Conservation (phyloP, 352 stramenopile genomes). For the Pythium oligandrum region DNA sequence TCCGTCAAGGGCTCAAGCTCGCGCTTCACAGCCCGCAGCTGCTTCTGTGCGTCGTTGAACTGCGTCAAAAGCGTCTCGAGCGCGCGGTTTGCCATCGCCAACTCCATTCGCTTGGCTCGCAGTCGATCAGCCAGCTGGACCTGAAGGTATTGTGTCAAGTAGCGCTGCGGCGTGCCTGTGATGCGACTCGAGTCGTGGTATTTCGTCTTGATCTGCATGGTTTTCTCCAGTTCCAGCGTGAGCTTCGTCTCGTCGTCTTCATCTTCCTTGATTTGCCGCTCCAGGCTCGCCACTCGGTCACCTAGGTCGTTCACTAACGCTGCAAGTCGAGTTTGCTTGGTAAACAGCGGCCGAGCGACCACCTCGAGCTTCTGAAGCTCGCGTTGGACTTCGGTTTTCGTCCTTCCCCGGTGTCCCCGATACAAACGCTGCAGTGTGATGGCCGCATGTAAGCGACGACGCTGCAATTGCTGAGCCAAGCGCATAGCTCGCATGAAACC, state of each 20-base stretch:
- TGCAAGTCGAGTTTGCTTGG: constrained; percentile 42
- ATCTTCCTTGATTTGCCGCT: constrained; percentile 31
- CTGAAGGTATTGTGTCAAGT: constrained; percentile 91
- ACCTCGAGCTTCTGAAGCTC: constrained; percentile 70
- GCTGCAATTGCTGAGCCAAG: constrained; percentile 38
- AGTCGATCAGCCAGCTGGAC: constrained; percentile 87
- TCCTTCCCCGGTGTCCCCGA: constrained; percentile 75
- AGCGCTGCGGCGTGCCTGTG: constrained; percentile 87
- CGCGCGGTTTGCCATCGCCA: constrained; percentile 45
- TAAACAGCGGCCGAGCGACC: constrained; percentile 69
- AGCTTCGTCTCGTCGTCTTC: constrained; percentile 56
- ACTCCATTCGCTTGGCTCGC: constrained; percentile 57
- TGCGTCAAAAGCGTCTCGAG: constrained; percentile 57
- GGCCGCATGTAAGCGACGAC: constrained; percentile 34
- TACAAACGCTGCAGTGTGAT: constrained; percentile 70
- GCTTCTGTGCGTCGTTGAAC: constrained; percentile 58
- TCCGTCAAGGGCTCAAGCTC: constrained; percentile 85
- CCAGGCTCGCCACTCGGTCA: constrained; percentile 38
- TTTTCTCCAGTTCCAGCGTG: constrained; percentile 72
- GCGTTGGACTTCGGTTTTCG: constrained; percentile 56
- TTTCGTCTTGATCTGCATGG: constrained; percentile 79
- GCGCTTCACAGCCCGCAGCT: constrained; percentile 60
- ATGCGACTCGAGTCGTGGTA: constrained; percentile 83
- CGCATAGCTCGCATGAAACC: constrained; percentile 63
- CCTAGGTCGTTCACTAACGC: constrained; percentile 38